phyloP scores from a whole-genome alignment of 1,139 yeast genomes.

The Petasospora rhodanensis region DNA sequence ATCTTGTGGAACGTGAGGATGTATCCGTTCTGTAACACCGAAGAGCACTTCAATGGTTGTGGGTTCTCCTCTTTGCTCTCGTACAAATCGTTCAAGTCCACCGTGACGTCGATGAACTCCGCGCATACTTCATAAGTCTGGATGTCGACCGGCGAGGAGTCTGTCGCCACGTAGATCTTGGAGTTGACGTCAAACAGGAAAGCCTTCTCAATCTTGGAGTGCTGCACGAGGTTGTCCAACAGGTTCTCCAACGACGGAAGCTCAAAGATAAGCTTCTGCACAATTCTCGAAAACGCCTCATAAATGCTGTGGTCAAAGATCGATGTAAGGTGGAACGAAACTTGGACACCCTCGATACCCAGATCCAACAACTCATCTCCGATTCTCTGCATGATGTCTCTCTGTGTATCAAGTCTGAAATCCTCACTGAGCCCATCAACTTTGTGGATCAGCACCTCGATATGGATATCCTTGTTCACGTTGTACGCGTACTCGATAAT shows the following conservation, averaged over 20 bases:
- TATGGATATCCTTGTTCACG: conserved; percentile 79
- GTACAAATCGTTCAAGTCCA: conserved; percentile 76
- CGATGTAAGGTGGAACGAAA: conserved; percentile 85
- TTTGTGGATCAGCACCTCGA: conserved; percentile 91
- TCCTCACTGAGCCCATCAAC: conserved; percentile 95
- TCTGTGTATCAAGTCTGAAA: conserved; percentile 86
- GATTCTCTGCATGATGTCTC: conserved; percentile 94
- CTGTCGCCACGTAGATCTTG: conserved; percentile 95
- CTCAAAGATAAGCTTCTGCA: conserved; percentile 86
- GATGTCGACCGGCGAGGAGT: conserved; percentile 91
- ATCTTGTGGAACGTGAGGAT: conserved; percentile 80
- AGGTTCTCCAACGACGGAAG: conserved; percentile 83
- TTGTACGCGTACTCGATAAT: conserved; percentile 86
- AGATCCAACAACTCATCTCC: conserved; percentile 89
- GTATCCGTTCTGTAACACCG: conserved; percentile 77
- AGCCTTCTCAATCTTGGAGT: conserved; percentile 87
- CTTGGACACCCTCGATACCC: conserved; percentile 88
- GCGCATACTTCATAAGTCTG: conserved; percentile 96
- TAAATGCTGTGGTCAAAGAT: conserved; percentile 94
- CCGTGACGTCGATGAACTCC: conserved; percentile 91
- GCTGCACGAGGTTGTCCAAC: conserved; percentile 84
- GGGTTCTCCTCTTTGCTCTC: conserved; percentile 31
- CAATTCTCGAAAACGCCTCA: conserved; percentile 91
- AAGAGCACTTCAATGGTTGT: conserved; percentile 54
- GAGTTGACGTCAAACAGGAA: conserved; percentile 88